These are phyloP conservation scores for Plasmopara halstedii DNA, from an alignment of 352 stramenopile species.

Conservation along the genomic window DNA sequence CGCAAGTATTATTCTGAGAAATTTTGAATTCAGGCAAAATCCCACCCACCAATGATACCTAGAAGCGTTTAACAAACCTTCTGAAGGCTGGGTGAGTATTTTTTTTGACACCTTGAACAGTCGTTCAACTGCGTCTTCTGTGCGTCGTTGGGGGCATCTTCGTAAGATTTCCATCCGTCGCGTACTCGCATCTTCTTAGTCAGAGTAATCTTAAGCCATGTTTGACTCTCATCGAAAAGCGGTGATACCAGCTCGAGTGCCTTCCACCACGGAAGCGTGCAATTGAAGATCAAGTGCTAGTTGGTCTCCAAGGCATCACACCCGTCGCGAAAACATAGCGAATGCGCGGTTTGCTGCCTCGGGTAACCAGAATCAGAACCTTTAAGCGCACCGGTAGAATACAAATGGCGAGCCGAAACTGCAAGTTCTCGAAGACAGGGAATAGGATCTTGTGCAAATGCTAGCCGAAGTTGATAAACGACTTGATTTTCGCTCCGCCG, in stretches of 20 bases:
- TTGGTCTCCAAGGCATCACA: neutral
- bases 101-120: too few relatives aligned
- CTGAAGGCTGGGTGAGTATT: too few relatives aligned
- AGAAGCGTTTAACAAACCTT: too few relatives aligned
- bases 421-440: conserved; percentile 1
- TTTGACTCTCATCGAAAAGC: neutral
- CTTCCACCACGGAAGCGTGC: neutral
- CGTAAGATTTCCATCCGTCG: neutral
- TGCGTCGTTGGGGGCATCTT: too few relatives aligned
- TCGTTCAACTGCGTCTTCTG: too few relatives aligned
- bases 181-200: neutral
- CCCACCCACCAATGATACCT: too few relatives aligned
- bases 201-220: neutral
- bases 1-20: too few relatives aligned
- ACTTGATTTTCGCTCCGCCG: neutral
- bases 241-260: neutral
- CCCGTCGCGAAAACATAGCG: neutral
- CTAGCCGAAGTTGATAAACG: neutral
- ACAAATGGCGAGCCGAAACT: neutral
- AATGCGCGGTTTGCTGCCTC: neutral
- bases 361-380: conserved; percentile 2
- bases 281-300: conserved; percentile 3
- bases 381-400: conserved; percentile 3
- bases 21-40: too few relatives aligned
- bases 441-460: conserved; percentile 1